Conservation (phyloP, 805 yeast species). For the Saccharomycopsis guyanensis region DNA sequence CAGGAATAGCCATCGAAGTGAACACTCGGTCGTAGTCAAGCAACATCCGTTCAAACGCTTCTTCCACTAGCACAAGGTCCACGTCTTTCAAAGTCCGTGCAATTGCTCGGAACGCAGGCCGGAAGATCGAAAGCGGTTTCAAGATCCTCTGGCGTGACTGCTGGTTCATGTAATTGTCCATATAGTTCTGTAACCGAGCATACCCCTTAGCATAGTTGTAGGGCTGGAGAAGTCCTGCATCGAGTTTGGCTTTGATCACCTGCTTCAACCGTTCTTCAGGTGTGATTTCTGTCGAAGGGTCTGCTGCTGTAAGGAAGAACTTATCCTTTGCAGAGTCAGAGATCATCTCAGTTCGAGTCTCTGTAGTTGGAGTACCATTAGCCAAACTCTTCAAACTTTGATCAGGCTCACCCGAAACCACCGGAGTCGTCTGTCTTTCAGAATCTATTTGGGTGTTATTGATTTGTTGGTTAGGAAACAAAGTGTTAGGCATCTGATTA, state of each 20-base stretch:
- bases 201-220: conserved; percentile 93
- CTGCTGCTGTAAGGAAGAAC: conserved; percentile 93
- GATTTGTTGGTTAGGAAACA: conserved; percentile 1
- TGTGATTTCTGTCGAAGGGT: conserved; percentile 88
- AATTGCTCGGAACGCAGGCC: conserved; percentile 91
- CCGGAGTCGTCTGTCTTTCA: conserved; percentile 3
- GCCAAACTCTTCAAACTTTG: conserved; percentile 2
- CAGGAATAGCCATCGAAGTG: conserved; percentile 96
- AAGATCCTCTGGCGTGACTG: conserved; percentile 78
- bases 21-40: conserved; percentile 91
- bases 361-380: background rate
- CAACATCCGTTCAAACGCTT: conserved; percentile 87
- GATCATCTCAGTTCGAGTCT: conserved; percentile 12
- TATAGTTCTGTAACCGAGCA: conserved; percentile 78
- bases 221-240: conserved; percentile 88
- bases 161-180: conserved; percentile 87
- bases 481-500: background rate
- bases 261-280: conserved; percentile 91
- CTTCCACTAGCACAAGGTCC: conserved; percentile 87
- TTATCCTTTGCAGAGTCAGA: conserved; percentile 81
- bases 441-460: background rate
- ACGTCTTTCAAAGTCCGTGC: conserved; percentile 86
- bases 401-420: conserved; percentile 5
- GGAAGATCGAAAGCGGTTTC: conserved; percentile 73
- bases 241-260: conserved; percentile 88